Evolutionary conservation across 306 rosid species (phyloP).

Genomic region (Citrullus colocynthis): DNA sequence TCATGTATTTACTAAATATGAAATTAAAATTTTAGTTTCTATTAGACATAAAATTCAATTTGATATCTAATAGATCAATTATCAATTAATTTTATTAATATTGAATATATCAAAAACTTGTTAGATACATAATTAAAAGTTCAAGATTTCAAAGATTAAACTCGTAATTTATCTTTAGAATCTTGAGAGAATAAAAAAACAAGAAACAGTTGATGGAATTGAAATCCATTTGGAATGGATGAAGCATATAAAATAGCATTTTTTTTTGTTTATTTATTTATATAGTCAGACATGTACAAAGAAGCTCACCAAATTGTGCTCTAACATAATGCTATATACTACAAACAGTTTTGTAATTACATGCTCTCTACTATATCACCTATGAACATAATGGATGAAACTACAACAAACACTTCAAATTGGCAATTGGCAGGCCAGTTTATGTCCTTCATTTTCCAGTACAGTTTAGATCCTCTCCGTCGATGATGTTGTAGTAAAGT

Average conservation of each 20-base stretch:
- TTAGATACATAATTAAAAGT: no score
- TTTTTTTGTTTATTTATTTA: background rate
- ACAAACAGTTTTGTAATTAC: background rate
- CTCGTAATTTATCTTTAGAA: no score
- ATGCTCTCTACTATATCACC: background rate
- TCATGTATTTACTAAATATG: no score
- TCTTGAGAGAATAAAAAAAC: no score
- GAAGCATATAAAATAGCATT: background rate
- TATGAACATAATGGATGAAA: background rate
- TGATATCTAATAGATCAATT: no score
- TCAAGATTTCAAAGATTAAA: no score
- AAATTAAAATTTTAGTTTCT: no score
- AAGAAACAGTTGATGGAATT: no score
- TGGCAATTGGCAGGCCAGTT: background rate
- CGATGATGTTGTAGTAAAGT: conserved; percentile 56
- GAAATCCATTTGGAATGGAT: background rate
- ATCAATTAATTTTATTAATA: no score
- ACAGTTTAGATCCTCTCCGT: conserved; percentile 34
- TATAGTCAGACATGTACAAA: conserved; percentile 2
- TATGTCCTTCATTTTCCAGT: conserved; percentile 24
- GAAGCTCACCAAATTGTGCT: background rate
- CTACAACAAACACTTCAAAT: background rate
- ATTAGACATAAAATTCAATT: no score
- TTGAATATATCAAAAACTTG: no score
- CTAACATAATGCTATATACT: background rate